phyloP scores from a whole-genome alignment of 805 yeast genomes.

The Metschnikowia noctiluminum region DNA sequence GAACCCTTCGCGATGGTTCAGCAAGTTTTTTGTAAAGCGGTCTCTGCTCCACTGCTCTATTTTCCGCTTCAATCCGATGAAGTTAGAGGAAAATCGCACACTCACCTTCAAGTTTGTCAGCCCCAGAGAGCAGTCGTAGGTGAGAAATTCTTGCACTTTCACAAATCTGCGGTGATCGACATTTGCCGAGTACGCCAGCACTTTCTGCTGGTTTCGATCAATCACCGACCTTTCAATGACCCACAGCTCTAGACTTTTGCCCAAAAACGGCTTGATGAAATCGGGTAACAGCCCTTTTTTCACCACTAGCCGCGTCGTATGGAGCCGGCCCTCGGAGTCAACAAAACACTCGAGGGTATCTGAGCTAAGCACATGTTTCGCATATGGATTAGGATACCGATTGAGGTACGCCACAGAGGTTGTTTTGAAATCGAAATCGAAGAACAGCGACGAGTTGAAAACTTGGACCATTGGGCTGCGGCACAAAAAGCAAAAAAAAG shows the following conservation, averaged over 20 bases:
- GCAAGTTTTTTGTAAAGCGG: slow-evolving; percentile 64
- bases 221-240: slow-evolving; percentile 75
- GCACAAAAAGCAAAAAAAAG: too few relatives aligned
- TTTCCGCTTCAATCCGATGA: slow-evolving; percentile 62
- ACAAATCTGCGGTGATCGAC: slow-evolving; percentile 79
- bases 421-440: slow-evolving; percentile 62
- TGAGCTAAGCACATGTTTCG: slow-evolving; percentile 77
- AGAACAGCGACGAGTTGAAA: slow-evolving; percentile 54
- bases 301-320: slow-evolving; percentile 68
- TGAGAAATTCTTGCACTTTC: slow-evolving; percentile 73
- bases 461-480: slow-evolving; percentile 68
- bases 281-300: slow-evolving; percentile 79
- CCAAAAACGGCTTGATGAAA: slow-evolving; percentile 74
- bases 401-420: slow-evolving; percentile 72
- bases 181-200: slow-evolving; percentile 75
- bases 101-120: slow-evolving; percentile 50
- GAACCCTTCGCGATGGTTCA: slow-evolving; percentile 68
- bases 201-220: slow-evolving; percentile 51
- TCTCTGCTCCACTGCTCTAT: slow-evolving; percentile 81
- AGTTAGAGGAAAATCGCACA: slow-evolving; percentile 71
- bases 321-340: slow-evolving; percentile 60
- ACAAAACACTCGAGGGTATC: slow-evolving; percentile 68
- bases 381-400: slow-evolving; percentile 67
- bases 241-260: slow-evolving; percentile 65
- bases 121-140: slow-evolving; percentile 36